A percentile compares a stretch with the other conserved stretches of the same genome.
Evolutionary conservation across 805 yeast genomes (phyloP).

Genomic region (Kuraishia ogatae): DNA sequence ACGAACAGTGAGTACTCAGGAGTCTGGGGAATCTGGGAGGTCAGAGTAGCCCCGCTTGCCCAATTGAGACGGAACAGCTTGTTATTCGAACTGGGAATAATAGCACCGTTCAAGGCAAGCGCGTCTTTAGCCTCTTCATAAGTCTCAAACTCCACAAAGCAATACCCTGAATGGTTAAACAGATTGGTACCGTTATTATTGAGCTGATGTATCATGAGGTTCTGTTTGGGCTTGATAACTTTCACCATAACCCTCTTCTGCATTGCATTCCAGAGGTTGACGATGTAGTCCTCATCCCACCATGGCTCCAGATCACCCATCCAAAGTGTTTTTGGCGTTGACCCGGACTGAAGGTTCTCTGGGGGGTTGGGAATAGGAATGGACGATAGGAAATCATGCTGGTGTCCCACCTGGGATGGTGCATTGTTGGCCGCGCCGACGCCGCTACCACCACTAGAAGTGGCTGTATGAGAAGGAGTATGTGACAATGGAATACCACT

Average conservation of each 20-base stretch:
- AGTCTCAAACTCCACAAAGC: slow-evolving; percentile 67
- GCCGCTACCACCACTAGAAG: not conserved
- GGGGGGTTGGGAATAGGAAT: slow-evolving; percentile 45
- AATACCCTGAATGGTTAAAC: slow-evolving; percentile 47
- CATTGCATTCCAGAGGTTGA: slow-evolving; percentile 51
- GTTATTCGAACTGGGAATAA: slow-evolving; percentile 48
- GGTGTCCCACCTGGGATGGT: slow-evolving; percentile 2
- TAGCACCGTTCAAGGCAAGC: slow-evolving; percentile 53
- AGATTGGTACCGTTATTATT: slow-evolving; percentile 12
- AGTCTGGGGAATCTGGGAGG: slow-evolving; percentile 60
- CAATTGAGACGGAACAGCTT: slow-evolving; percentile 69
- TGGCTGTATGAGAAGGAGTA: not conserved
- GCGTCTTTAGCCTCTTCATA: slow-evolving; percentile 67
- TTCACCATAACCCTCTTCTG: slow-evolving; percentile 55
- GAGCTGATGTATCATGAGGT: slow-evolving; percentile 25
- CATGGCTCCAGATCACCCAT: slow-evolving; percentile 84
- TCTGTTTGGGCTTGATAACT: slow-evolving; percentile 41
- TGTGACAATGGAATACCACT: not conserved
- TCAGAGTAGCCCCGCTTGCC: slow-evolving; percentile 77
- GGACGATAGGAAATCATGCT: slow-evolving; percentile 5
- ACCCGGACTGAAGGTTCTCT: slow-evolving; percentile 36
- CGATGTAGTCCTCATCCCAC: slow-evolving; percentile 57
- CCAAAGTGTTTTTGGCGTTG: slow-evolving; percentile 68
- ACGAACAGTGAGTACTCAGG: slow-evolving; percentile 76
- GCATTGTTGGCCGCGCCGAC: not conserved